Conservation (phyloP, 192 early-diverging fungal species). For the Coemansia aciculifera region DNA sequence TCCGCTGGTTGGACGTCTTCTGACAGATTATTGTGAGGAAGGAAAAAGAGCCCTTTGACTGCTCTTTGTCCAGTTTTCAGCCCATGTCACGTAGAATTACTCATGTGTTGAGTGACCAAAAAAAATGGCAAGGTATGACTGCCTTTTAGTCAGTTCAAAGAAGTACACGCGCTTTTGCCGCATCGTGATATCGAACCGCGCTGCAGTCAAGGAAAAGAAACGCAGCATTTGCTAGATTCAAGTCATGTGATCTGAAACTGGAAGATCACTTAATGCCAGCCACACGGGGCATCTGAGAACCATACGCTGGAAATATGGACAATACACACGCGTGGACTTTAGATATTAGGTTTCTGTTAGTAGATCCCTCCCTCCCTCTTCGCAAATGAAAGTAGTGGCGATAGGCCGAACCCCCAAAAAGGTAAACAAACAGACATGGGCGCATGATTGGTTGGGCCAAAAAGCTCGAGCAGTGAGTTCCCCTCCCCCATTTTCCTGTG, state of each 20-base stretch:
- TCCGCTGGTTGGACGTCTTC: neutral
- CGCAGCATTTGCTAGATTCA: neutral
- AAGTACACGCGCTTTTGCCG: neutral
- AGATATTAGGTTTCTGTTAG: neutral
- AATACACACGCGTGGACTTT: neutral
- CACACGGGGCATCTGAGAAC: no score
- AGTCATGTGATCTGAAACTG: neutral
- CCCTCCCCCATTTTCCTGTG: neutral
- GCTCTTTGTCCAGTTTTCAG: neutral
- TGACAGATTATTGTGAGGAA: neutral
- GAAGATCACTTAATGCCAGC: neutral
- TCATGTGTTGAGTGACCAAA: neutral
- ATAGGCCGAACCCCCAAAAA: neutral
- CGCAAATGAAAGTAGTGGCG: neutral
- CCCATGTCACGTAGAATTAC: neutral
- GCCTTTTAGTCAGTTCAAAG: neutral
- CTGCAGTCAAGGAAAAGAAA: no score
- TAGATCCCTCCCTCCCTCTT: neutral
- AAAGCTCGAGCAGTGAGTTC: neutral
- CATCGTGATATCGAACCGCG: neutral
- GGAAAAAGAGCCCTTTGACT: neutral
- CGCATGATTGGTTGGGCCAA: slow-evolving; percentile 8
- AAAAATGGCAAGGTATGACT: neutral
- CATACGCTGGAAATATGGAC: neutral
- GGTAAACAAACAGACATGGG: slow-evolving; percentile 7